These are phyloP conservation scores for Kandelia obovata DNA, from an alignment of 345 rosid species.

Conservation along the genomic window DNA sequence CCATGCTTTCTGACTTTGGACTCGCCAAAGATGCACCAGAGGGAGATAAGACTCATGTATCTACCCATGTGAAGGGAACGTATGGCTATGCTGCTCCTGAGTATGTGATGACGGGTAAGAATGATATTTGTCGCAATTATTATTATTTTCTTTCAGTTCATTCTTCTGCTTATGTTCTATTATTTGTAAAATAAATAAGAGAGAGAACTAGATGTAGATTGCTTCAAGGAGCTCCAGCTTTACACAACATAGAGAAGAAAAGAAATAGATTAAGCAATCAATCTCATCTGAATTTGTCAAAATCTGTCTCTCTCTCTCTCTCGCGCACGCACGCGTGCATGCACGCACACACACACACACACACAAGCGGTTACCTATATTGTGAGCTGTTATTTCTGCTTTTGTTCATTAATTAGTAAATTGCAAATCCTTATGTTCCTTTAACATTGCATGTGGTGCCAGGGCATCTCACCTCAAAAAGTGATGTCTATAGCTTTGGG, in stretches of 20 bases:
- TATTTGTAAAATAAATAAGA: no score
- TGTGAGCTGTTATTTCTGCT: no score
- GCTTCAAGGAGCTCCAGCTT: no score
- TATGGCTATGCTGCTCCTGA: conserved; percentile 29
- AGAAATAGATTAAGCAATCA: not conserved
- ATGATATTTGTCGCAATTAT: not conserved
- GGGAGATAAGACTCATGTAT: conserved; percentile 32
- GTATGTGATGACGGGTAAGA: conserved; percentile 34
- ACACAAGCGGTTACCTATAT: no score
- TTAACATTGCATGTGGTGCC: conserved; percentile 3
- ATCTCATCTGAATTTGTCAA: no score
- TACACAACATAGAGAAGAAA: not conserved
- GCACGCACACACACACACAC: no score
- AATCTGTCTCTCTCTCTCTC: no score
- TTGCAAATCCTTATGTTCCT: not conserved
- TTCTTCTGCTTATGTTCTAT: not conserved
- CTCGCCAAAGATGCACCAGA: conserved; percentile 40
- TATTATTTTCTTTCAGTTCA: not conserved
- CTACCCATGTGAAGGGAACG: conserved; percentile 27
- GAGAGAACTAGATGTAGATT: no score
- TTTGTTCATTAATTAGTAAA: no score
- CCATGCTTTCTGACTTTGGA: conserved; percentile 40
- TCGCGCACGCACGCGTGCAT: no score
- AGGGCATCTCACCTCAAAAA: conserved; percentile 25
- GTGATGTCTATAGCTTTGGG: conserved; percentile 28